Evolutionary conservation across 192 early-diverging fungal genomes (phyloP), one percentile per base, ranked within the genome.

Genomic region (Allomyces javanicus): DNA sequence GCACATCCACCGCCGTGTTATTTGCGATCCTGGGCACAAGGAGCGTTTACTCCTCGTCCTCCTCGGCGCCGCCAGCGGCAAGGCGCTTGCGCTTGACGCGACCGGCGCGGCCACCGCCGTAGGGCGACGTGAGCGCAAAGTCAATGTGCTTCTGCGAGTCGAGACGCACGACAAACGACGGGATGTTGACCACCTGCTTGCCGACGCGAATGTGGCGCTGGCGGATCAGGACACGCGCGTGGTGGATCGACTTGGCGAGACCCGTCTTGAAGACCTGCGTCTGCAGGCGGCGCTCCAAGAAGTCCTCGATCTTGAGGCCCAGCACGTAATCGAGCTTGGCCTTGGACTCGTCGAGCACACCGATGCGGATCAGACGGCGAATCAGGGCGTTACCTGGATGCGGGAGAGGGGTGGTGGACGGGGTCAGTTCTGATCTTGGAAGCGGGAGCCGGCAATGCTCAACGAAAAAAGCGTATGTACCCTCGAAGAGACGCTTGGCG

Each of bases 321-420:
- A 98, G 82, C 66, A 95, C 92, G 86, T 98, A 98, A 87, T 98
- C 95, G 74, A 98, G 86, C 85, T 91, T 92, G 81, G 92, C 92
- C 78, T 92, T 95, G 83, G 81, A 73, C 79, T 98, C 95, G 77
- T 94, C 91, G 75, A 98, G 86, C 77, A 98, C 90, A 81, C 93
- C 95, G 67, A 93, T 94, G 75, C 93, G 90, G 72, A 98, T 95
- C 77, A 98, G 84, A 73, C 95, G 89, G 71, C 95, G 89, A 82
- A 98, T 95, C 68, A 98, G 86, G 61, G 93, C 95, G 79, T 98
- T 98, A 27, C 26, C 26, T 27, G 26, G 26, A 27, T 27, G 26
- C 4, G 26, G 26, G 4, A 27, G 4, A 1, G 26, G 4, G 1
- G 26, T 1, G 4, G 26, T 27, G 26, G n/a, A n/a, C n/a, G n/a